These are phyloP conservation scores for Alternaria brassicae DNA, from an alignment of 2,329 filamentous ascomycete genomes.

Conservation along the genomic window DNA sequence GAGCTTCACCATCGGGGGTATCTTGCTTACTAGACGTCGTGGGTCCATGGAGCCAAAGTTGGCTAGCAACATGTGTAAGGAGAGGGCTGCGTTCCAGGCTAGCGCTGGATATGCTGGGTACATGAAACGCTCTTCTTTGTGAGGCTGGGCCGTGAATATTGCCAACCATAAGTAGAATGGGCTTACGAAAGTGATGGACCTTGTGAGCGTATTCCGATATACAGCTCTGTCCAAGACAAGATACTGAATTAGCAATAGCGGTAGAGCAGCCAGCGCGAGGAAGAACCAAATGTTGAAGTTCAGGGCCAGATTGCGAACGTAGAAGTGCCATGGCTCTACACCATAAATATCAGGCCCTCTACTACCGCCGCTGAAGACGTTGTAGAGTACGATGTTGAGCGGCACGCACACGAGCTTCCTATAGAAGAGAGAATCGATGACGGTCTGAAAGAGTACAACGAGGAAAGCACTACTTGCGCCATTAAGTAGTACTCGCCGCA, in stretches of 20 bases:
- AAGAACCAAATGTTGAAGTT: constrained; percentile 98
- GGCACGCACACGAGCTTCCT: constrained; percentile 77
- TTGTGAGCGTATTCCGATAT: constrained; percentile 72
- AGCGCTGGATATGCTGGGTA: constrained; percentile 94
- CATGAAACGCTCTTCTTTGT: constrained; percentile 99
- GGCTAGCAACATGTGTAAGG: constrained; percentile 79
- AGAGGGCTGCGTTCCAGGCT: constrained; percentile 84
- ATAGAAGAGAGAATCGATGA: constrained; percentile 85
- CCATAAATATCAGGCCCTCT: constrained; percentile 91
- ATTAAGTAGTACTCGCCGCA: constrained; percentile 68
- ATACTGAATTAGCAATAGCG: constrained; percentile 78
- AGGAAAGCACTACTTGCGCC: constrained; percentile 71
- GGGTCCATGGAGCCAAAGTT: constrained; percentile 75
- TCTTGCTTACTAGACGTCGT: constrained; percentile 70
- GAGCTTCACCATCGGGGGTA: constrained; percentile 79
- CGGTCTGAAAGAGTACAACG: constrained; percentile 71
- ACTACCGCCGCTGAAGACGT: constrained; percentile 81
- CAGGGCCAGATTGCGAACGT: constrained; percentile 85
- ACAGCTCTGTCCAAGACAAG: constrained; percentile 66
- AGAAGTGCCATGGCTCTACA: constrained; percentile 96
- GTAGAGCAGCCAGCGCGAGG: constrained; percentile 75
- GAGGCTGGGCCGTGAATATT: constrained; percentile 90
- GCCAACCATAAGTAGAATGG: constrained; percentile 95
- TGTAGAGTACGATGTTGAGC: constrained; percentile 95
- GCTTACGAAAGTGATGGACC: constrained; percentile 76